Evolutionary conservation across 257 asterid genomes (phyloP).

Genomic region (Fraxinus anomala): DNA sequence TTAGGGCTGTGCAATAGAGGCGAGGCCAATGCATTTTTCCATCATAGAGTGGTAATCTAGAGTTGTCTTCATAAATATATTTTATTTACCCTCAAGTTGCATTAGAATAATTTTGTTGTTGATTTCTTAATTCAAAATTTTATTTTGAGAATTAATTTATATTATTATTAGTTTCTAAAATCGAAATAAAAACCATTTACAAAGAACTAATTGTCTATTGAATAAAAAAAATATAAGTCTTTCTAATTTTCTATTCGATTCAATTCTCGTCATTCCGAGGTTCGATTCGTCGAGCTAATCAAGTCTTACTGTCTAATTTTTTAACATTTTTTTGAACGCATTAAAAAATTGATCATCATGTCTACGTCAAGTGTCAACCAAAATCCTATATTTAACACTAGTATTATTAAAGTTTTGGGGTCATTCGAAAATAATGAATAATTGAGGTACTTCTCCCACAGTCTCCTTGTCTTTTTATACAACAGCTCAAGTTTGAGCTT

Average conservation of each 20-base stretch:
- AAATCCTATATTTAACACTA: too few relatives aligned
- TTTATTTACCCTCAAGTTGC: too few relatives aligned
- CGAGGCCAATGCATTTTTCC: too few relatives aligned
- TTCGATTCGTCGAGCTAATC: background rate
- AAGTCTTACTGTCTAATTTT: background rate
- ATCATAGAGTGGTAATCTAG: too few relatives aligned
- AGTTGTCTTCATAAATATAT: too few relatives aligned
- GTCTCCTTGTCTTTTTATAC: constrained; percentile 42
- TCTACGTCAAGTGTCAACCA: background rate
- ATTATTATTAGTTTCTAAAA: too few relatives aligned
- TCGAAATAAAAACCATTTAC: background rate
- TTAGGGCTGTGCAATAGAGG: too few relatives aligned
- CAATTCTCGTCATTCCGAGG: too few relatives aligned
- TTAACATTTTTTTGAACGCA: background rate
- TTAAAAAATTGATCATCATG: background rate
- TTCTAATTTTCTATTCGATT: too few relatives aligned
- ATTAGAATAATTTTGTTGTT: too few relatives aligned
- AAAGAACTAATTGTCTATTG: background rate
- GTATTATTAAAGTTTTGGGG: background rate
- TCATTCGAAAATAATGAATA: constrained; percentile 9
- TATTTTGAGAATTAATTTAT: too few relatives aligned
- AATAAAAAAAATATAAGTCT: background rate
- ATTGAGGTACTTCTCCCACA: constrained; percentile 30
- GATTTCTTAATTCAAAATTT: too few relatives aligned
- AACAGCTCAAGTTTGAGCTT: constrained; percentile 28